A percentile compares a stretch with the other conserved stretches of the same genome.
phyloP scores from a whole-genome alignment of 768 basidiomycete genomes.

The Trametes cingulata region DNA sequence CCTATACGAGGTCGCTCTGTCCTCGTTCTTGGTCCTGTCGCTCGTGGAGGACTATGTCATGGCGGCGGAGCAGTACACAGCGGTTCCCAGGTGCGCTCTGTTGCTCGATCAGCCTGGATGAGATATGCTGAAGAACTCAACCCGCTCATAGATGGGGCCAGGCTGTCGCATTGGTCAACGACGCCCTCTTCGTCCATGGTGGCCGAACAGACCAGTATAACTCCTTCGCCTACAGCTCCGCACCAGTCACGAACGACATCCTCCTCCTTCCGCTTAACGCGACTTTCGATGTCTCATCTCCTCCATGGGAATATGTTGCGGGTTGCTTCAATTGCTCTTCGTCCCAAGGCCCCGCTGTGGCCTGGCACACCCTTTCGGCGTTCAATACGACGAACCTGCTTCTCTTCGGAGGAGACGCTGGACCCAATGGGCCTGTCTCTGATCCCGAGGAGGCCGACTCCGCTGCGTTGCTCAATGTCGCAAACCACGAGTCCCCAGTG shows the following conservation, averaged over 20 bases:
- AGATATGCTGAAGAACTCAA: neutral
- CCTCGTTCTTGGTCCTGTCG: conserved; percentile 18
- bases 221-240: conserved; percentile 69
- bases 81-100: conserved; percentile 26
- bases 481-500: conserved; percentile 36
- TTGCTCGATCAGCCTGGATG: neutral
- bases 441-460: conserved; percentile 62
- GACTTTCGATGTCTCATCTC: conserved; percentile 57
- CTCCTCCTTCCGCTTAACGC: conserved; percentile 64
- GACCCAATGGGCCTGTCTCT: conserved; percentile 52
- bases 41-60: conserved; percentile 16
- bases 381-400: conserved; percentile 55
- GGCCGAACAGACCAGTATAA: conserved; percentile 75
- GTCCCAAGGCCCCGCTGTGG: conserved; percentile 60
- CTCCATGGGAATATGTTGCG: conserved; percentile 68
- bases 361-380: conserved; percentile 81
- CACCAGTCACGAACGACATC: conserved; percentile 71
- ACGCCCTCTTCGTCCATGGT: conserved; percentile 71
- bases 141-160: conserved; percentile 77
- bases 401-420: conserved; percentile 77
- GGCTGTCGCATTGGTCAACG: conserved; percentile 57
- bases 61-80: conserved; percentile 21
- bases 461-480: conserved; percentile 53
- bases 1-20: conserved; percentile 1
- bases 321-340: conserved; percentile 45